Percentiles rank a stretch among this genome's conserved stretches.
Evolutionary conservation across 2,329 filamentous ascomycete species (phyloP).

Genomic region (Trichoderma aggressivum): DNA sequence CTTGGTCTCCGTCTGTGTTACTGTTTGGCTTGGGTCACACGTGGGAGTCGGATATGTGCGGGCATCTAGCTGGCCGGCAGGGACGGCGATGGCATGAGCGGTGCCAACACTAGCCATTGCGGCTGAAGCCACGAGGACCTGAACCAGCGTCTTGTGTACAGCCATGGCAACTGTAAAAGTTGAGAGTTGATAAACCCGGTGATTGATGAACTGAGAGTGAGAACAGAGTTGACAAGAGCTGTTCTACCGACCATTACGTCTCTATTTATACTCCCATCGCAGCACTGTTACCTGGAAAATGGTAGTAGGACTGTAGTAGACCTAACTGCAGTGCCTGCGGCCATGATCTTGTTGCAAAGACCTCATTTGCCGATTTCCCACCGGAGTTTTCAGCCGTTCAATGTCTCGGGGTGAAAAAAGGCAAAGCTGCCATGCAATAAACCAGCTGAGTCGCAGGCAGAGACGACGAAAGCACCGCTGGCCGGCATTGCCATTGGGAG

Average conservation of each 20-base stretch:
- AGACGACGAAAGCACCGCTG: neutral
- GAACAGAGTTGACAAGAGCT: neutral
- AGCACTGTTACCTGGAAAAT: neutral
- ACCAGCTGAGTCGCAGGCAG: neutral
- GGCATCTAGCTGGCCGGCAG: neutral
- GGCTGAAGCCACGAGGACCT: neutral
- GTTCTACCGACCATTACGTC: neutral
- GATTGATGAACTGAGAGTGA: neutral
- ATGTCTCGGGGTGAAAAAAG: neutral
- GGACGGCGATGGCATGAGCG: neutral
- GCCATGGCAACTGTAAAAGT: neutral
- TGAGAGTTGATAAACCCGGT: neutral
- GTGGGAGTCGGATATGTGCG: neutral
- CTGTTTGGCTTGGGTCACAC: neutral
- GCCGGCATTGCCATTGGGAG: neutral
- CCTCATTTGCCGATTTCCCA: neutral
- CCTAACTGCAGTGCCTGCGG: neutral
- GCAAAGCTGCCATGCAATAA: neutral
- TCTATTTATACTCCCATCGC: neutral
- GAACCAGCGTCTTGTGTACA: neutral
- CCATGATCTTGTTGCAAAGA: neutral
- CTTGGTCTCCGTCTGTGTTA: neutral
- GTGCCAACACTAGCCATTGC: neutral
- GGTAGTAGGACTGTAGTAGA: neutral
- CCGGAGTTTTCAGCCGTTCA: neutral